Percentiles rank a stretch among this genome's conserved stretches.
Conservation (phyloP, 176 grass and related monocot species). For the Zizania latifolia region DNA sequence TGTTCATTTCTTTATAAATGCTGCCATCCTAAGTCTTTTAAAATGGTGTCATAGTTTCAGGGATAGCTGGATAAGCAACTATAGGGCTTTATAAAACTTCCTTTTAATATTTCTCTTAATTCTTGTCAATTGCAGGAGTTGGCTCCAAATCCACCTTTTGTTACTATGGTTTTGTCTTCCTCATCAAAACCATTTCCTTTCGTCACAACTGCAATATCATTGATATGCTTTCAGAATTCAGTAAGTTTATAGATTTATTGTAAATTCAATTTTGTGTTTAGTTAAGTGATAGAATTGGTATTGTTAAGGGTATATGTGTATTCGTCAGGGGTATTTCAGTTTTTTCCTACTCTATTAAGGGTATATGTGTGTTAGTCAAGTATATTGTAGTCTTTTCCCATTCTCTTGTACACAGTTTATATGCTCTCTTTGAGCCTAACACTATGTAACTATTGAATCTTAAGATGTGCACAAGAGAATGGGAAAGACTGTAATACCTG, state of each 20-base stretch:
- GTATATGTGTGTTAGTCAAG: too few relatives aligned
- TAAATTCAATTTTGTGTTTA: background rate
- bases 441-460: too few relatives aligned
- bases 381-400: too few relatives aligned
- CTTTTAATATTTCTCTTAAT: slow-evolving; percentile 7
- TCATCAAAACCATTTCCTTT: slow-evolving; percentile 72
- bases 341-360: too few relatives aligned
- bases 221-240: slow-evolving; percentile 46
- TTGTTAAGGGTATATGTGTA: too few relatives aligned
- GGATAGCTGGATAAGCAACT: background rate
- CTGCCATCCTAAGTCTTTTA: slow-evolving; percentile 12
- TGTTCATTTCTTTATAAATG: background rate
- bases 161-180: slow-evolving; percentile 73
- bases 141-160: slow-evolving; percentile 52
- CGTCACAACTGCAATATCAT: slow-evolving; percentile 46
- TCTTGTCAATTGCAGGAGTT: slow-evolving; percentile 54
- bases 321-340: too few relatives aligned
- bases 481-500: too few relatives aligned
- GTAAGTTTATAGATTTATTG: slow-evolving; percentile 42
- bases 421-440: too few relatives aligned
- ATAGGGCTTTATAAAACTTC: background rate
- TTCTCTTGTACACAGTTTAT: too few relatives aligned
- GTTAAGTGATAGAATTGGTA: background rate
- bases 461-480: too few relatives aligned
- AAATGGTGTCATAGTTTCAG: slow-evolving; percentile 1